A percentile compares a stretch with the other conserved stretches of the same genome.
Evolutionary conservation across 2,329 filamentous ascomycete species (phyloP).

Genomic region (Hypoxylon sp.): DNA sequence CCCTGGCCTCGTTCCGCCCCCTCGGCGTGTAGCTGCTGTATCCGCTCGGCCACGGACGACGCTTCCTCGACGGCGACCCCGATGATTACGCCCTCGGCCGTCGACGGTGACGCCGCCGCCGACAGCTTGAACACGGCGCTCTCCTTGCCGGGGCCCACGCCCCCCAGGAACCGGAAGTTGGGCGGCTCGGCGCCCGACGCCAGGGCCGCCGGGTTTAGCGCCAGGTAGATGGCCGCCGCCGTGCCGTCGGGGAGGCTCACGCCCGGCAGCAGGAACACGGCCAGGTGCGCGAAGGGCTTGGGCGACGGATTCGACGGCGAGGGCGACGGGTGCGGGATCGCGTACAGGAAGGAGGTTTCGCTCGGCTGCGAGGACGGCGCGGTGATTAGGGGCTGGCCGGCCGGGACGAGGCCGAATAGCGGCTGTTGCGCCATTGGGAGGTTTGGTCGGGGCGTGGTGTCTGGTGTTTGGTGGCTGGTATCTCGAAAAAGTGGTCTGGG

Average conservation of each 20-base stretch:
- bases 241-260: conserved; percentile 74
- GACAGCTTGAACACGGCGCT: conserved; percentile 87
- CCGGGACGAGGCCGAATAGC: conserved; percentile 70
- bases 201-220: conserved; percentile 57
- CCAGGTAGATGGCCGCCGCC: conserved; percentile 91
- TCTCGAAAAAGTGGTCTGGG: not conserved
- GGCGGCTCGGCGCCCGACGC: conserved; percentile 57
- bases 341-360: conserved; percentile 61
- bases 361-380: conserved; percentile 62
- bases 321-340: conserved; percentile 59
- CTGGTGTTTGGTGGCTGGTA: no score
- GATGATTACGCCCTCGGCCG: conserved; percentile 68
- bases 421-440: conserved; percentile 49
- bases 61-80: conserved; percentile 86
- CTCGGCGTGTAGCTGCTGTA: conserved; percentile 46
- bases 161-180: conserved; percentile 87
- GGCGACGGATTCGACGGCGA: conserved; percentile 39
- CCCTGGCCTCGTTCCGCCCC: not conserved
- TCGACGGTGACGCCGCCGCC: not conserved
- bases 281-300: conserved; percentile 76
- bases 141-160: conserved; percentile 88
- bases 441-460: conserved; percentile 1
- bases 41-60: conserved; percentile 70
- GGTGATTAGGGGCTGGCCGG: conserved; percentile 69
- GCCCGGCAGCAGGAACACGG: conserved; percentile 82